A percentile compares a stretch with the other conserved stretches of the same genome.
Conservation (phyloP, 2,329 filamentous ascomycete genomes). For the Xylaria hypoxylon region DNA sequence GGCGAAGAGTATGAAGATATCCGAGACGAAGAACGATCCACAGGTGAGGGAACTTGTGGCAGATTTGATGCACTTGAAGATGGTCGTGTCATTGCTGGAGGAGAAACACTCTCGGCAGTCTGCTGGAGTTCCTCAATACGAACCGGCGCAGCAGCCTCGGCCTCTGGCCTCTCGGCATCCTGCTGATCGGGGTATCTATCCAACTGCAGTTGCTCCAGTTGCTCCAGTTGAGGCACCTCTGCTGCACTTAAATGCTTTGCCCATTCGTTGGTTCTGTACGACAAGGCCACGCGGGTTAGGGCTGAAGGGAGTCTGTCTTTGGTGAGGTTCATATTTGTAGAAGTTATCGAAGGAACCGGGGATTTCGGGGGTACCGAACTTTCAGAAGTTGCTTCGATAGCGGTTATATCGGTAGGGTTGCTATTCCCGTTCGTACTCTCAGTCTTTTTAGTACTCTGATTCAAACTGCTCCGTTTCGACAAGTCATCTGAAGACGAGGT, state of each 20-base stretch:
- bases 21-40: constrained; percentile 42
- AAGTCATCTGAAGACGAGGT: constrained; percentile 36
- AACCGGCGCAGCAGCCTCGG: constrained; percentile 68
- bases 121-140: constrained; percentile 73
- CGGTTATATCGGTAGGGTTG: constrained; percentile 37
- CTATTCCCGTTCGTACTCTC: constrained; percentile 34
- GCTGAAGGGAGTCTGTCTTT: constrained; percentile 74
- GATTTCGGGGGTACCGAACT: constrained; percentile 44
- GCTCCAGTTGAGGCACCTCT: constrained; percentile 76
- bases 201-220: constrained; percentile 70
- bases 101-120: constrained; percentile 66
- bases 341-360: constrained; percentile 53
- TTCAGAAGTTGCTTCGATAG: constrained; percentile 38
- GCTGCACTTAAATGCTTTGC: constrained; percentile 87
- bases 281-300: constrained; percentile 80
- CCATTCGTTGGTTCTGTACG: constrained; percentile 95
- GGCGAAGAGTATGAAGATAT: constrained; percentile 31
- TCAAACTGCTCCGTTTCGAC: constrained; percentile 43
- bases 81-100: constrained; percentile 52
- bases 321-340: constrained; percentile 59
- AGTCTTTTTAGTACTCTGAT: constrained; percentile 37
- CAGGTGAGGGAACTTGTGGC: constrained; percentile 30
- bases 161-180: constrained; percentile 52
- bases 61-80: constrained; percentile 48
- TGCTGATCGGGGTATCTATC: constrained; percentile 54